Conservation (phyloP, 1,284 basidiomycete genomes). For the Sphaerobolus stellatus region DNA sequence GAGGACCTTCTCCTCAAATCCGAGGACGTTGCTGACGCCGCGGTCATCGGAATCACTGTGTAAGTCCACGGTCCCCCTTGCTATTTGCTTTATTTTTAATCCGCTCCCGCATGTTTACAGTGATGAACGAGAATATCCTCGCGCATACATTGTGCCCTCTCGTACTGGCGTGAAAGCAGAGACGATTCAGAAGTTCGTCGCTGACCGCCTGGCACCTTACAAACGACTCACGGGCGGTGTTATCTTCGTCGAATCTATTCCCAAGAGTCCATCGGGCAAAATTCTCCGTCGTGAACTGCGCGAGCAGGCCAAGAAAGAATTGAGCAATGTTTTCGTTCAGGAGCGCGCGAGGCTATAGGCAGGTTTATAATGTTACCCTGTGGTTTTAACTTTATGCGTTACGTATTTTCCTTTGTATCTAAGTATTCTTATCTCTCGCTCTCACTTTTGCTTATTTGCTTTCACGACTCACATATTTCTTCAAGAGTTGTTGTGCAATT, state of each 20-base stretch:
- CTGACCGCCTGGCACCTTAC: conserved; percentile 31
- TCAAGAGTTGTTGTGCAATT: too few relatives aligned
- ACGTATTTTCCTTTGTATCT: too few relatives aligned
- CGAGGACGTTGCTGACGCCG: conserved; percentile 33
- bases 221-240: conserved; percentile 45
- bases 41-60: conserved; percentile 29
- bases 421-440: too few relatives aligned
- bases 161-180: conserved; percentile 8
- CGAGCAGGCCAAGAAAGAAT: conserved; percentile 22
- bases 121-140: conserved; percentile 9
- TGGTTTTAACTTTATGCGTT: too few relatives aligned
- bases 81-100: not conserved
- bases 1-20: conserved; percentile 38
- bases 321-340: not conserved
- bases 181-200: conserved; percentile 23
- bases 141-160: conserved; percentile 9
- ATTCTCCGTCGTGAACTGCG: conserved; percentile 33
- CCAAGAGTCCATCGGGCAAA: conserved; percentile 41
- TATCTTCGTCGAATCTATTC: conserved; percentile 39
- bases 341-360: conserved; percentile 9
- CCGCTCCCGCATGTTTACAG: not conserved
- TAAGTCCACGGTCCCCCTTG: conserved; percentile 12
- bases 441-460: too few relatives aligned
- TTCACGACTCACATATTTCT: too few relatives aligned
- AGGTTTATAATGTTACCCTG: too few relatives aligned